These are phyloP conservation scores for Cucurbitaria berberidis DNA, from an alignment of 2,329 filamentous ascomycete genomes.

Conservation along the genomic window DNA sequence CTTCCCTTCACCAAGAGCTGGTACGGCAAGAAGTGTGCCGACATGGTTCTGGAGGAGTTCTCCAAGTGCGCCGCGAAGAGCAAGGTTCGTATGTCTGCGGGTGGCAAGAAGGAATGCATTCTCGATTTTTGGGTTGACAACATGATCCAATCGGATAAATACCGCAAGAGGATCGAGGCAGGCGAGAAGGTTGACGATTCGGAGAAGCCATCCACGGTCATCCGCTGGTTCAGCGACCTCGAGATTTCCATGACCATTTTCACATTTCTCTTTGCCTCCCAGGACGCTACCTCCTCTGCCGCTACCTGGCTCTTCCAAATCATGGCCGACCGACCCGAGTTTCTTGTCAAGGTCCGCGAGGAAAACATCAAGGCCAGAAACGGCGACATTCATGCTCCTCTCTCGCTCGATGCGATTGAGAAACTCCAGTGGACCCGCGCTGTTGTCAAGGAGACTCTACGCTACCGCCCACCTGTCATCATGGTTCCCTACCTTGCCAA, in stretches of 20 bases:
- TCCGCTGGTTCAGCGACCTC: slow-evolving; percentile 86
- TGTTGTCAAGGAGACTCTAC: slow-evolving; percentile 71
- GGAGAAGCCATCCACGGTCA: slow-evolving; percentile 80
- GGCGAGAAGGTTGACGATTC: slow-evolving; percentile 65
- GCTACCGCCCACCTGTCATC: slow-evolving; percentile 93
- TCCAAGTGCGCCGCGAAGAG: slow-evolving; percentile 90
- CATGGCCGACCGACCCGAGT: slow-evolving; percentile 90
- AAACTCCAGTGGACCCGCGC: slow-evolving; percentile 88
- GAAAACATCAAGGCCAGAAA: slow-evolving; percentile 82
- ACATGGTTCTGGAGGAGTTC: slow-evolving; percentile 90
- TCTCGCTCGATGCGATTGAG: slow-evolving; percentile 87
- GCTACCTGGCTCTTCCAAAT: slow-evolving; percentile 95
- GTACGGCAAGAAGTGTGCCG: slow-evolving; percentile 95
- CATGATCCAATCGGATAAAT: slow-evolving; percentile 86
- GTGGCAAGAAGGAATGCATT: slow-evolving; percentile 86
- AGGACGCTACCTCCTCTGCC: slow-evolving; percentile 94
- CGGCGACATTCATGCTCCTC: slow-evolving; percentile 71
- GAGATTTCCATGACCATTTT: slow-evolving; percentile 94
- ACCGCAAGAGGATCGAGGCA: slow-evolving; percentile 77
- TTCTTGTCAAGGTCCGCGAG: slow-evolving; percentile 86
- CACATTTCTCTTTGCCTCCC: slow-evolving; percentile 95
- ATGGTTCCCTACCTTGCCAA: slow-evolving; percentile 97
- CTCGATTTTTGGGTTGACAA: slow-evolving; percentile 85
- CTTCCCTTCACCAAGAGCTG: slow-evolving; percentile 93
- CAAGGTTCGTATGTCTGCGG: slow-evolving; percentile 88